phyloP scores from a whole-genome alignment of 1,284 basidiomycete genomes.

The Ganoderma lingzhi region DNA sequence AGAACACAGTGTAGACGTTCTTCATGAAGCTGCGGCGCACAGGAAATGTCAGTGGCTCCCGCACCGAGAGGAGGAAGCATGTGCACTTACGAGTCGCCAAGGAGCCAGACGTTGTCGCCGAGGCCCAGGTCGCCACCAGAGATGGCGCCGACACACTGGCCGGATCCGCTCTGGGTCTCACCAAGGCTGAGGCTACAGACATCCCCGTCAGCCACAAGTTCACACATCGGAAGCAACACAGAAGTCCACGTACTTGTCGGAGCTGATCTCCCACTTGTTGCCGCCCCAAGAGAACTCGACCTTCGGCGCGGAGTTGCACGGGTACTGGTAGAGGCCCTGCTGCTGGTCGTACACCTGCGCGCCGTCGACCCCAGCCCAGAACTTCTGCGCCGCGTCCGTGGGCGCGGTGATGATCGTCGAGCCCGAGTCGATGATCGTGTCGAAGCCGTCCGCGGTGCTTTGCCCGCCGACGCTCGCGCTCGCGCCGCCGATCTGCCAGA shows the following conservation, averaged over 20 bases:
- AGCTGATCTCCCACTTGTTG: constrained; percentile 46
- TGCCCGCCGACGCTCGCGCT: constrained; percentile 12
- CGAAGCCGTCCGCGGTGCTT: not conserved
- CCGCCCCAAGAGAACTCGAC: constrained; percentile 52
- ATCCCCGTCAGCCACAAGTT: not conserved
- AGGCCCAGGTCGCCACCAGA: constrained; percentile 15
- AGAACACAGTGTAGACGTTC: too few species aligned
- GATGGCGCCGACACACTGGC: constrained; percentile 31
- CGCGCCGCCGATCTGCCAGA: constrained; percentile 32
- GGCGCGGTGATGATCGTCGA: constrained; percentile 61
- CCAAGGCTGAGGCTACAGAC: constrained; percentile 8
- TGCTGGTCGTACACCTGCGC: not conserved
- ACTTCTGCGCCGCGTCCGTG: constrained; percentile 45
- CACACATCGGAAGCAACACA: not conserved
- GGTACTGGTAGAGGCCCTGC: constrained; percentile 46
- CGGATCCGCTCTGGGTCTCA: constrained; percentile 10
- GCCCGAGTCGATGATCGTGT: constrained; percentile 35
- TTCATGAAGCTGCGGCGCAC: constrained; percentile 17
- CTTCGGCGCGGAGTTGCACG: constrained; percentile 46
- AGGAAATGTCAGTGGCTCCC: constrained; percentile 23
- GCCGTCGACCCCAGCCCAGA: constrained; percentile 50
- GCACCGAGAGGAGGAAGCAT: not conserved
- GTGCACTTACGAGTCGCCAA: not conserved
- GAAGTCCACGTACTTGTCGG: constrained; percentile 31
- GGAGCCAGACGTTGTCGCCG: constrained; percentile 1